Base-by-base conservation (phyloP, 129 eudicot species). In the Lactuca sativa region DNA sequence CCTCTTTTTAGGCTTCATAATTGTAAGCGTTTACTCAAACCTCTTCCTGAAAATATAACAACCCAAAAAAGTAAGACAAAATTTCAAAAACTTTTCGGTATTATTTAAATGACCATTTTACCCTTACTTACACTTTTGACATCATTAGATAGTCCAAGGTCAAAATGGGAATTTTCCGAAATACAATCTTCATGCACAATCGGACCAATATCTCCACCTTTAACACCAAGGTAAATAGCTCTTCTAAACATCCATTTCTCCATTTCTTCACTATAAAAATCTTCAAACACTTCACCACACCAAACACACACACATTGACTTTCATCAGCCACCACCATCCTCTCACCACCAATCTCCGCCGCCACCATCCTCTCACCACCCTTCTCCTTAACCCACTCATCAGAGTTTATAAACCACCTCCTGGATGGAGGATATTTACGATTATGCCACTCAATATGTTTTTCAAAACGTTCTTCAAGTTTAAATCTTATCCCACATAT, bases 201-300 rank as follows among this genome's bases (percentile, higher is more conserved):
- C 15, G 84, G 84, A 60, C 86, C 56, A 6, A 38, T 17, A 81
- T 44, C 49, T 65, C 83, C 89, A 38, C 11, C 80, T 63, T 69
- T 56, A 48, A 34, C 34, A 67, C 64, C 56, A 56, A 86, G 75
- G 77, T 82, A 73, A 67, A 86, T 81, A 74, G 90, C 95, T 58
- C 81, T 91, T 77, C 73, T 82, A 70, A 92, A 92, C 98, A 89
- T 84, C 98, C 98, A 92, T 47, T 76, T 80, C 43, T 83, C 87
- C 69, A 56, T 72, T 66, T 84, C 86, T 71, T 57, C 77, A 52
- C 80, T 43, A 62, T 86, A 92, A 69, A 80, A 86, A 62, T 92
- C 98, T 69, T 89, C 95, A 73, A 92, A 92, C 69, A 92, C 61
- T 80, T 92, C 96, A 41, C 96, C 98, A 82, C 98, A 92, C 80